phyloP scores from a whole-genome alignment of 2,329 filamentous ascomycete genomes.

The Ophiostoma perfectum region DNA sequence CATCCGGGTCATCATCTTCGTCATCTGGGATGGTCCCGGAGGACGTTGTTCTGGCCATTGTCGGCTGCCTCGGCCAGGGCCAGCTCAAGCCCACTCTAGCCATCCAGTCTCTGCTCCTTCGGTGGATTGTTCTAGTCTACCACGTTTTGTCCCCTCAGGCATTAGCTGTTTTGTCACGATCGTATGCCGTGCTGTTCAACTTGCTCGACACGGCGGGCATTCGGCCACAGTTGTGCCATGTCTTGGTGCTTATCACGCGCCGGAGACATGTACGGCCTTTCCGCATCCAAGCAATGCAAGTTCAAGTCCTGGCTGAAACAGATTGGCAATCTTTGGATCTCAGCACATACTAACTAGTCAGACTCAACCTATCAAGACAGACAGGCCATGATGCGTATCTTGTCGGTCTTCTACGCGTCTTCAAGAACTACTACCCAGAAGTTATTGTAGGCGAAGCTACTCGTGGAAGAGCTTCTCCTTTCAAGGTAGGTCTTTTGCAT shows the following conservation, averaged over 20 bases:
- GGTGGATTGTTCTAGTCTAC: slow-evolving; percentile 74
- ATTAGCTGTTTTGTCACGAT: slow-evolving; percentile 56
- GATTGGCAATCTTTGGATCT: background rate
- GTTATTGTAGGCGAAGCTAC: slow-evolving; percentile 70
- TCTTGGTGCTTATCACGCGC: slow-evolving; percentile 72
- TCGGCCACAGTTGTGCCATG: slow-evolving; percentile 62
- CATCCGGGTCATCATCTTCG: slow-evolving; percentile 40
- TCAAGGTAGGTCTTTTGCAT: slow-evolving; percentile 43
- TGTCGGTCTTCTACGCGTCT: slow-evolving; percentile 70
- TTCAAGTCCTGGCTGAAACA: background rate
- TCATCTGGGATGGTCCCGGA: slow-evolving; percentile 48
- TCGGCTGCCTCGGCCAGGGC: slow-evolving; percentile 72
- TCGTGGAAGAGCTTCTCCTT: slow-evolving; percentile 55
- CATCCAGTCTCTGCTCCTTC: slow-evolving; percentile 65
- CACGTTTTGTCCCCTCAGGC: slow-evolving; percentile 56
- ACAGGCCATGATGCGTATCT: slow-evolving; percentile 68
- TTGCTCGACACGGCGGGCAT: slow-evolving; percentile 74
- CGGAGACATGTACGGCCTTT: slow-evolving; percentile 80
- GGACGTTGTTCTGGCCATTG: slow-evolving; percentile 57
- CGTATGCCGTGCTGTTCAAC: slow-evolving; percentile 74
- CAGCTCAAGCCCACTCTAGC: slow-evolving; percentile 66
- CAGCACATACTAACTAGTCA: slow-evolving; percentile 31
- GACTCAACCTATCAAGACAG: slow-evolving; percentile 53
- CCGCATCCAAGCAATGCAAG: slow-evolving; percentile 69
- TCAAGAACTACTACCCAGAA: slow-evolving; percentile 86